Evolutionary conservation across 495 filamentous ascomycete genomes (phyloP), one percentile per base, ranked within the genome.

Genomic region (Xylaria venustula): DNA sequence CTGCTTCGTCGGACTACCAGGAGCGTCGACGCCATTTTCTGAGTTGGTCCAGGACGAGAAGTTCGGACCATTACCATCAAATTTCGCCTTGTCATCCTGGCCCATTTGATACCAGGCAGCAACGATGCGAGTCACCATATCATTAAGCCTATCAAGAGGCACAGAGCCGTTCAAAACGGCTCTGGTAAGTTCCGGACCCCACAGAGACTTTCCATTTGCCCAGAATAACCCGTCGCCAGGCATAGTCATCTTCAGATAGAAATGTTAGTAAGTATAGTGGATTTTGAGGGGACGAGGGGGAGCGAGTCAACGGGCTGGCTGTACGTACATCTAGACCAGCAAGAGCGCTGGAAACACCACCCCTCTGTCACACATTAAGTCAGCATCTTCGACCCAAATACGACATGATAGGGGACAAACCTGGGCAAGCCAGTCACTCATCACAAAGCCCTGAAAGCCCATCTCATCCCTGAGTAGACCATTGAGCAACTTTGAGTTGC

Each of bases 381-480:
- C 11, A 34, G 30, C 30, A 34, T 5, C 30, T 34, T 11, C 11
- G 11, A 34, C 11, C 30, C 30, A 11, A 34, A 34, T 5, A 34
- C 30, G 30, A 11, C 30, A 34, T 5, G 5, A 34, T 5, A 34
- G 30, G 11, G 11, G 30, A 34, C 30, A 34, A 34, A 34, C 30
- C 30, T 34, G 30, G 30, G 92, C 93, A 5, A 95, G 82, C 93
- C 93, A 98, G 71, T 98, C 93, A 7, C 87, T 90, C 78, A 93
- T 89, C 0, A 98, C 89, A 49, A 95, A 97, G 0, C 93, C 93
- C 62, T 96, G 93, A 70, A 98, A 98, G 8, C 92, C 93, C 7
- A 97, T 76, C 71, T 98, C 93, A 66, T 97, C 93, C 69, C 96
- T 96, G 6, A 98, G 76, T n/a, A 96, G 84, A 1, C 93, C 91